phyloP scores from a whole-genome alignment of 805 yeast species.

The Spathaspora arborariae region DNA sequence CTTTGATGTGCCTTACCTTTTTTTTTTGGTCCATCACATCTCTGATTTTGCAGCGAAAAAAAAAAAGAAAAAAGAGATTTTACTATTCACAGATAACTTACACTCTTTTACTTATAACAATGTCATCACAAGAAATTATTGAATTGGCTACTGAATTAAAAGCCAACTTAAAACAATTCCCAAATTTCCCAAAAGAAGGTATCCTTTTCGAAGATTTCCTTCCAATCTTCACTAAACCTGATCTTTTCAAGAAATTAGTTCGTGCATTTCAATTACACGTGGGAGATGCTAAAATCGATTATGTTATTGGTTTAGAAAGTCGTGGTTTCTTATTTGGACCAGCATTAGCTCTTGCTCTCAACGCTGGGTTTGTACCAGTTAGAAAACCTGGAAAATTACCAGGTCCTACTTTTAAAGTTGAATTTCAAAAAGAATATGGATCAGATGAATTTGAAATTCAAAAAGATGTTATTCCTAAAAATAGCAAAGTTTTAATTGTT shows the following conservation, averaged over 20 bases:
- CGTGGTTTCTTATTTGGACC: constrained; percentile 98
- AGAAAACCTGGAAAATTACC: constrained; percentile 96
- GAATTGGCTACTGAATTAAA: constrained; percentile 36
- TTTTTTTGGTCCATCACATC: background rate
- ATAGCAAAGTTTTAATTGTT: constrained; percentile 78
- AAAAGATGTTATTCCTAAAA: constrained; percentile 70
- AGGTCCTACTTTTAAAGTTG: constrained; percentile 70
- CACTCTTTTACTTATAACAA: constrained; percentile 8
- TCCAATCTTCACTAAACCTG: constrained; percentile 86
- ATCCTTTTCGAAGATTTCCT: constrained; percentile 92
- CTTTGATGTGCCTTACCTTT: background rate
- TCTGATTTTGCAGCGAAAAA: background rate
- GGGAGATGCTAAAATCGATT: constrained; percentile 68
- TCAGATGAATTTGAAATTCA: constrained; percentile 87
- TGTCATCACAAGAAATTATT: constrained; percentile 18
- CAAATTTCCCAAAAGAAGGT: constrained; percentile 92
- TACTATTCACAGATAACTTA: background rate
- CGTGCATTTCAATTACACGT: constrained; percentile 77
- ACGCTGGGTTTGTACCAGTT: constrained; percentile 90
- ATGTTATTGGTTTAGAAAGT: constrained; percentile 90
- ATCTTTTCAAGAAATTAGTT: constrained; percentile 72
- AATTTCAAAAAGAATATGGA: constrained; percentile 90
- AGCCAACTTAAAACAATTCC: constrained; percentile 59
- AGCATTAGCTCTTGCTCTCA: constrained; percentile 81
- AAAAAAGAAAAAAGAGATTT: constrained; percentile 1